Evolutionary conservation across 345 rosid species (phyloP).

Genomic region (Hibiscus trionum): DNA sequence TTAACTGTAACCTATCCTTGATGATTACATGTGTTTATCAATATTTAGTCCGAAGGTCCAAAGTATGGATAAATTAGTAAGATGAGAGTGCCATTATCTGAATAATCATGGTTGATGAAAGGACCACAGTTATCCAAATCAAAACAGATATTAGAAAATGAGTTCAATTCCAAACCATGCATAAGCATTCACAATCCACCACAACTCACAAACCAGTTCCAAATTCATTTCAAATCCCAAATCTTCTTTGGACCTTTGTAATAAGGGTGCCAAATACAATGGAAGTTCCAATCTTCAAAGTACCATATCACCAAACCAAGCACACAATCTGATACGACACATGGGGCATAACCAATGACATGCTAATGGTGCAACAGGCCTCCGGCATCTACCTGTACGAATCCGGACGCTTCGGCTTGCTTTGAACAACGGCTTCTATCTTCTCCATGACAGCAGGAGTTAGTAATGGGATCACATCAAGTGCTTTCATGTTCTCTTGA

Average conservation of each 20-base stretch:
- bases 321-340: not conserved
- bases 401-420: conserved; percentile 86
- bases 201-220: not conserved
- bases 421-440: conserved; percentile 77
- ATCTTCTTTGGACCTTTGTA: not conserved
- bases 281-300: not conserved
- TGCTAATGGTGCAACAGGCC: not conserved
- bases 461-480: conserved; percentile 72
- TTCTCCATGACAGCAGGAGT: conserved; percentile 86
- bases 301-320: not conserved
- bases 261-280: not conserved
- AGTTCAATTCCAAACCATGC: not conserved
- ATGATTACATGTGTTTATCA: too few relatives aligned
- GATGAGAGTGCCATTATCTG: too few relatives aligned
- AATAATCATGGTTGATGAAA: too few relatives aligned
- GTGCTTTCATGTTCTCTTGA: conserved; percentile 96
- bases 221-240: not conserved
- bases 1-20: too few relatives aligned
- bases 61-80: too few relatives aligned
- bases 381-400: conserved; percentile 50
- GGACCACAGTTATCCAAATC: not conserved
- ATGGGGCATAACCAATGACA: not conserved
- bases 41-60: too few relatives aligned
- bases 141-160: not conserved
- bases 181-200: not conserved